Evolutionary conservation across 805 yeast genomes (phyloP), one percentile per base, ranked within the genome.

Genomic region (Schizosaccharomyces osmophilus): DNA sequence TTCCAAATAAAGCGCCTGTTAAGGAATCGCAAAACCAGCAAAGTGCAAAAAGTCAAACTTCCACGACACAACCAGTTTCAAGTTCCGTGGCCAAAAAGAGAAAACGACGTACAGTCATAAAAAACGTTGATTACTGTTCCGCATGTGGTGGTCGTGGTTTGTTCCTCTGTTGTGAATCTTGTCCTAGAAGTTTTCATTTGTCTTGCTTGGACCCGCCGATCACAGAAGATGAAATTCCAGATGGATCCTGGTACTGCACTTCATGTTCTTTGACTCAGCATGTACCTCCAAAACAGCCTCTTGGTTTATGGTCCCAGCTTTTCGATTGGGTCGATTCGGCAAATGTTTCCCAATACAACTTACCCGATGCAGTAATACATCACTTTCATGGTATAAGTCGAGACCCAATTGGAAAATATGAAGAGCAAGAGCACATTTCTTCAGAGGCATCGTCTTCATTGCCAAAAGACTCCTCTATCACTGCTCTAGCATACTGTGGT

Each of bases 161-260:
- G 32, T 88, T 90, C 67, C 75, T 90, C 29, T 93, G 97, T 72
- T 90, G 98, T 72, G 98, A 90, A 67, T 77, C 85, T 1, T 90
- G 98, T 71, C 96, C 97, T 0, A 78, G 78, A 67, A 85, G 95
- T 1, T 93, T 90, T 72, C 98, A 90, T 69, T 87, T 93, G 68
- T 76, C 85, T 4, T 90, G 98, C 70, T 79, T 90, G 63, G 84
- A 86, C 67, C 97, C 97, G 2, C 97, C 98, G 0, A 72, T 83
- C 42, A 87, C 84, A 66, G 87, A 84, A 54, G 76, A 78, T 60
- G 69, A 77, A 48, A 72, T 87, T 6, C 97, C 97, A 0, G 94
- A 84, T 59, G 95, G 85, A 45, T 84, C 81, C 64, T 90, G 98
- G 98, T 81, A 77, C 65, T 90, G 98, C 73, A 77, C 78, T 22